A percentile compares a stretch with the other conserved stretches of the same genome.
These are phyloP conservation scores for Suillus cothurnatus DNA, from an alignment of 768 basidiomycete species.

Conservation along the genomic window DNA sequence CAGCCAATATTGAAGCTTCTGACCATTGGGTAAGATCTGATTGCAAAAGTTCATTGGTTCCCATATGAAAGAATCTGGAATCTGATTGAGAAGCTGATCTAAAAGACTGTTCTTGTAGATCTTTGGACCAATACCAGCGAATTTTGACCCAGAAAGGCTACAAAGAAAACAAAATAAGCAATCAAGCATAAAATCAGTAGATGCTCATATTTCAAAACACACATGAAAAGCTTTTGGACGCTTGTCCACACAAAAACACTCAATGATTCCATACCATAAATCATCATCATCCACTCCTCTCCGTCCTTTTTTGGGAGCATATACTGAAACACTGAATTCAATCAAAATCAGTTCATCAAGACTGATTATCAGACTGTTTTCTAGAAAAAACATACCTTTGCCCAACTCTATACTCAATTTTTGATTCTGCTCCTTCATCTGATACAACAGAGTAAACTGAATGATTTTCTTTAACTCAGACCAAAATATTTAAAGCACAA, in stretches of 20 bases:
- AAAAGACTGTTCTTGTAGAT: background rate
- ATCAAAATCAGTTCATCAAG: too few relatives aligned
- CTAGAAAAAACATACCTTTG: too few relatives aligned
- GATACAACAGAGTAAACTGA: background rate
- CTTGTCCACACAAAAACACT: background rate
- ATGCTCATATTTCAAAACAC: too few relatives aligned
- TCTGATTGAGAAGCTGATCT: background rate
- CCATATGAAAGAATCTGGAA: background rate
- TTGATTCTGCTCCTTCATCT: background rate
- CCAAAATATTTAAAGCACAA: background rate
- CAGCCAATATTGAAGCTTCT: too few relatives aligned
- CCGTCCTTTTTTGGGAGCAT: background rate
- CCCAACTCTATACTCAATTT: too few relatives aligned
- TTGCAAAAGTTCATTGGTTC: background rate
- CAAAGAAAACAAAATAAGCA: too few relatives aligned
- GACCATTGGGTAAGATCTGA: background rate
- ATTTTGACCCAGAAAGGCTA: background rate
- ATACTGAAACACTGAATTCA: background rate
- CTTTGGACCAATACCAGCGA: background rate
- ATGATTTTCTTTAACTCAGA: background rate
- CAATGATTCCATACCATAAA: background rate
- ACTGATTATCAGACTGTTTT: too few relatives aligned
- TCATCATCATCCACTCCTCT: background rate
- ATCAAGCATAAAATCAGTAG: too few relatives aligned
- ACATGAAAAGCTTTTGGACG: background rate